These are phyloP conservation scores for Skeletonema tropicum DNA, from an alignment of 108 stramenopile species.

Conservation along the genomic window DNA sequence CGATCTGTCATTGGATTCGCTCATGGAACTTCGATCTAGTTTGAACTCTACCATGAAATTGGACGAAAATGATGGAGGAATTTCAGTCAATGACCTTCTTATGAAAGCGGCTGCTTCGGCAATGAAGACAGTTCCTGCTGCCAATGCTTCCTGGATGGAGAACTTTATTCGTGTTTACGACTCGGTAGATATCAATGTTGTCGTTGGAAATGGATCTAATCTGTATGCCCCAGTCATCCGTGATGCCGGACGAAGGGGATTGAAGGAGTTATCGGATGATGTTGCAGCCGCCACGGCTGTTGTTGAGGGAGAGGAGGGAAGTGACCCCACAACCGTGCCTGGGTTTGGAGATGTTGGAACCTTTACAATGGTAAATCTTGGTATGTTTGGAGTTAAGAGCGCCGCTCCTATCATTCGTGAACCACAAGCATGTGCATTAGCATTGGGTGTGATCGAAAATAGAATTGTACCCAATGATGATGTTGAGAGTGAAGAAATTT, in stretches of 20 bases:
- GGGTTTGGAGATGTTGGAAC: slow-evolving; percentile 73
- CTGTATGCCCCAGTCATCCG: slow-evolving; percentile 91
- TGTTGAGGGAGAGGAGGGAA: slow-evolving; percentile 41
- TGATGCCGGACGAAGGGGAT: slow-evolving; percentile 77
- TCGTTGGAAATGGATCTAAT: slow-evolving; percentile 79
- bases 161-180: slow-evolving; percentile 86
- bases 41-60: slow-evolving; percentile 70
- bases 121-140: slow-evolving; percentile 86
- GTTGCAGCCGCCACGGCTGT: slow-evolving; percentile 40
- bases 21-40: slow-evolving; percentile 78
- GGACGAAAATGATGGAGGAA: slow-evolving; percentile 63
- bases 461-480: slow-evolving; percentile 91
- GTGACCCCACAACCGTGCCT: slow-evolving; percentile 25
- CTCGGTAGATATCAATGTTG: slow-evolving; percentile 93
- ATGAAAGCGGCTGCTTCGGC: slow-evolving; percentile 92
- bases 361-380: slow-evolving; percentile 94
- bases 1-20: slow-evolving; percentile 84
- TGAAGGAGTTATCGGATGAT: slow-evolving; percentile 75
- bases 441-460: slow-evolving; percentile 91
- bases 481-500: slow-evolving; percentile 76
- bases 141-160: slow-evolving; percentile 92
- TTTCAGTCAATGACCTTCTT: slow-evolving; percentile 91
- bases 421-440: slow-evolving; percentile 96
- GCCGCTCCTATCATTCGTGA: slow-evolving; percentile 94
- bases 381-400: slow-evolving; percentile 96